Base-by-base conservation (phyloP, 2,329 filamentous ascomycete genomes). In the Tympanopsis confertula region DNA sequence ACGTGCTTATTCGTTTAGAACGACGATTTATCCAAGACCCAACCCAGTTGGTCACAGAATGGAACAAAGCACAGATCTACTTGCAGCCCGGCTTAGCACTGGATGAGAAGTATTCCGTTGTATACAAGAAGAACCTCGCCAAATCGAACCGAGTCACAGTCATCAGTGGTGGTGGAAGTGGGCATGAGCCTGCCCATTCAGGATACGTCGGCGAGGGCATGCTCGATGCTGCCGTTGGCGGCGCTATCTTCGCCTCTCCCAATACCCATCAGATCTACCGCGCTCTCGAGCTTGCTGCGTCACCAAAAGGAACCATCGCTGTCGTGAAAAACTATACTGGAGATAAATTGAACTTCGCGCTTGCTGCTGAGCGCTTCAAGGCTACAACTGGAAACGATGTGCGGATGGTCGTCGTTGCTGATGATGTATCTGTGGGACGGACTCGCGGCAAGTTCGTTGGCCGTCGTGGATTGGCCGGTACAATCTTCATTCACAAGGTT, bases 241-340 rank as follows among this genome's bases (percentile, higher is more conserved):
- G 50, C 7, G 45, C 44, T 13, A 47, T 53, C 32, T 53, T 53
- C 37, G 50, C 50, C 19, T 45, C 43, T n/a, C 50, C 50, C 3
- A 38, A 35, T 19, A 42, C 46, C 3, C 29, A 44, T 35, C 50
- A 53, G 35, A 42, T 53, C 5, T 35, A 38, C 17, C 33, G 37
- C 5, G 42, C 43, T 32, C 32, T 47, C 5, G 13, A 35, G 13
- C 3, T n/a, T 7, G 39, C 44, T 12, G 7, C 5, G n/a, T 10
- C 13, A 12, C 13, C 38, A 7, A 13, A 5, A 7, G 38, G 38
- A 17, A 22, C n/a, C 5, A 3, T 39, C 13, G 5, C 36, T 13
- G 36, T 49, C 2, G 42, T 46, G n/a, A 48, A 42, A 14, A 49
- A 48, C 29, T 49, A 49, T 26, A 49, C 46, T 5, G 47, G 47